phyloP scores from a whole-genome alignment of 345 rosid species.

The Pistacia integerrima region DNA sequence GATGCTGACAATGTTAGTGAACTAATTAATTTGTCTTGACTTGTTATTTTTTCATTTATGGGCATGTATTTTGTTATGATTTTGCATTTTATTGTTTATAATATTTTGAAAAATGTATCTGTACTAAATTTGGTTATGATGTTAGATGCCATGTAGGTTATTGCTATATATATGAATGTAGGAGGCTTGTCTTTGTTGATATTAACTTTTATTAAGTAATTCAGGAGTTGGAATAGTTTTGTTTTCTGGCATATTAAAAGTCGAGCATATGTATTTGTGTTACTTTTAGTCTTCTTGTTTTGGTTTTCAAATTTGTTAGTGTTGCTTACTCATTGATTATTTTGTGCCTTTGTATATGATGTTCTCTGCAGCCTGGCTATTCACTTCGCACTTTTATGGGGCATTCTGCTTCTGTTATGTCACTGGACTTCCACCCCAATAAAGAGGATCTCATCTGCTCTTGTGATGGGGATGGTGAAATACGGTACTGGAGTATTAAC shows the following conservation, averaged over 20 bases:
- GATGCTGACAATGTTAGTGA: constrained; percentile 88
- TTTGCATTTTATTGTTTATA: not conserved
- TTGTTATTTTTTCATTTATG: constrained; percentile 5
- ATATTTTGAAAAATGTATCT: no score
- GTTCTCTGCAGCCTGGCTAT: constrained; percentile 73
- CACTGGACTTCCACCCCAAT: constrained; percentile 92
- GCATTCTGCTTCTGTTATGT: constrained; percentile 68
- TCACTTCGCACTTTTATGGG: constrained; percentile 84
- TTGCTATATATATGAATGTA: not conserved
- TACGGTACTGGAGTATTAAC: constrained; percentile 90
- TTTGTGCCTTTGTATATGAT: constrained; percentile 3
- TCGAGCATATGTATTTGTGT: not conserved
- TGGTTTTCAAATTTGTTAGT: not conserved
- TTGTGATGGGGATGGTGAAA: constrained; percentile 87
- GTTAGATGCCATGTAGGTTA: not conserved
- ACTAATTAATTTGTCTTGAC: constrained; percentile 13
- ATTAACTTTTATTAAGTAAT: not conserved
- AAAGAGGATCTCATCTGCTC: constrained; percentile 94
- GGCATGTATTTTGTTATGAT: not conserved
- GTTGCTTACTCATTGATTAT: not conserved
- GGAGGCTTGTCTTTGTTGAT: not conserved
- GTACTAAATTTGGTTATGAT: not conserved
- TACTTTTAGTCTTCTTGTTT: not conserved
- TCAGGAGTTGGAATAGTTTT: not conserved
- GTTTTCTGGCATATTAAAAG: not conserved